Base-by-base conservation (phyloP, 768 basidiomycete genomes). In the Pleurotus pulmonarius region DNA sequence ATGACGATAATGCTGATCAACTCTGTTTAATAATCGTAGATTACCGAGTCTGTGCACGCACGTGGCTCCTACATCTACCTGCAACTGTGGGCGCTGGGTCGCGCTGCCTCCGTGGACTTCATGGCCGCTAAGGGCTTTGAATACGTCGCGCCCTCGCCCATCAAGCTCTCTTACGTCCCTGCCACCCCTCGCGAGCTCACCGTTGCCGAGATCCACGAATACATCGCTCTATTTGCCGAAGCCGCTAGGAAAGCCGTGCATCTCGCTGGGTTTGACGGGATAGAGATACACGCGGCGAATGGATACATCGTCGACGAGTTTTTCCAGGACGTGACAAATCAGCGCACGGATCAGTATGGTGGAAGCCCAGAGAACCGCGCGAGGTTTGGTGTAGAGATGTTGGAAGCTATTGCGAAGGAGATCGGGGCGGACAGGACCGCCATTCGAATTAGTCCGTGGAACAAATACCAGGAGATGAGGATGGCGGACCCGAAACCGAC, bases 181-280 rank as follows among this genome's bases (percentile, higher is more conserved):
- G 20, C 52, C 5, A 26, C 64, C 5, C 81, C 80, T 2, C 70
- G 74, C 3, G 71, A 75, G 1, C 65, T 86, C 39, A 81, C 77
- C 0, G 65, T 65, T 0, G 65, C 63, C 0, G 85, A 85, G 47
- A 80, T 86, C 47, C 62, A 69, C 38, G 79, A 83, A 53, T 79
- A 81, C 56, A 65, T 79, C 22, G 26, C 68, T n/a, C 67, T 78
- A 8, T 88, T 79, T 60, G 80, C 73, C 3, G 68, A 73, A 13
- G 84, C 82, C 1, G 84, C 87, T 4, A 69, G 69, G 24, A 83
- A 83, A 55, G 83, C 83, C 13, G 71, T 85, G 9, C 61, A 64
- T 20, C 60, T 38, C 25, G 86, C 87, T 25, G 87, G 85, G 0
- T 90, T 90, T 59, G 88, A 90, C 58, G 88, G 87, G 46, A 58